phyloP scores from a whole-genome alignment of 108 stramenopile genomes.

The Skeletonema tropicum region DNA sequence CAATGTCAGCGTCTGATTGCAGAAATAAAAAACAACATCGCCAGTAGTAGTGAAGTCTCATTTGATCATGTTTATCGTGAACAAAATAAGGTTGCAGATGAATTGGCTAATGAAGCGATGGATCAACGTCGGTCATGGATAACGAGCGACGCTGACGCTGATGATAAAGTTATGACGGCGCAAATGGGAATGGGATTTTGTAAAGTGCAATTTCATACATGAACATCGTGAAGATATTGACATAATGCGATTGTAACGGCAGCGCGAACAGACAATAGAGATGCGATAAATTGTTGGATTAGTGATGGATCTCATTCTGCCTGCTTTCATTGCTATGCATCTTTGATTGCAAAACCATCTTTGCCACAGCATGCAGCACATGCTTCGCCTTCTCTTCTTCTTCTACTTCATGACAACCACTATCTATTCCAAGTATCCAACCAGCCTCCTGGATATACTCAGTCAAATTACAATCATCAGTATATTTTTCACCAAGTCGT shows the following conservation, averaged over 20 bases:
- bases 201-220: no score
- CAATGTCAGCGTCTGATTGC: conserved; percentile 15
- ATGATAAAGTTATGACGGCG: background rate
- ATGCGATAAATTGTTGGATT: background rate
- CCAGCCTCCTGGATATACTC: background rate
- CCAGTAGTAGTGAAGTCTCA: conserved; percentile 2
- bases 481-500: conserved; percentile 55
- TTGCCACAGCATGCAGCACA: background rate
- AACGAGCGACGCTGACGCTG: background rate
- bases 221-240: background rate
- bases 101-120: conserved; percentile 86
- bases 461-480: conserved; percentile 31
- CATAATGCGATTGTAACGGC: background rate
- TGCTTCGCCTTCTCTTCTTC: background rate
- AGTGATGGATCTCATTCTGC: background rate
- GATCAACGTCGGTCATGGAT: conserved; percentile 38
- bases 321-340: background rate
- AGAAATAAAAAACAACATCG: conserved; percentile 3
- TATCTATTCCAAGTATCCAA: conserved; percentile 1
- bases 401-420: background rate
- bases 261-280: background rate
- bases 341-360: background rate
- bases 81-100: conserved; percentile 72
- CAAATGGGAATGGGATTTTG: background rate
- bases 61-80: conserved; percentile 77